Evolutionary conservation across 148 eudicot genomes (phyloP).

Genomic region (Cornus controversa): DNA sequence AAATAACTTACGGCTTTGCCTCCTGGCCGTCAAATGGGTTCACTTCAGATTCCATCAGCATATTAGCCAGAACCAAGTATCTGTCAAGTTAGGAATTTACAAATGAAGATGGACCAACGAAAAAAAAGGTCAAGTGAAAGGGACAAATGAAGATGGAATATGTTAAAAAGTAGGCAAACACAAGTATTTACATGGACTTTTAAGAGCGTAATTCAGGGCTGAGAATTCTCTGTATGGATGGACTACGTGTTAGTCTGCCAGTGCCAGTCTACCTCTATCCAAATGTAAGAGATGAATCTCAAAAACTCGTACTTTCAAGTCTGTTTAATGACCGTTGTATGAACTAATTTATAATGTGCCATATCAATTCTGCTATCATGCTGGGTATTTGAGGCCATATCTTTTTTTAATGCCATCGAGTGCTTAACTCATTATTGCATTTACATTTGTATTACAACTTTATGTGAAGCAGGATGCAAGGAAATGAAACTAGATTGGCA

Average conservation of each 20-base stretch:
- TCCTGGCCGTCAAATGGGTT: constrained; percentile 99
- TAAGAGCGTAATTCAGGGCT: background rate
- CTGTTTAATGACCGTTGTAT: too few relatives aligned
- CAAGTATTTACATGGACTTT: background rate
- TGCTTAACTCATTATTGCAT: too few relatives aligned
- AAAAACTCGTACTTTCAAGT: background rate
- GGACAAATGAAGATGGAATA: background rate
- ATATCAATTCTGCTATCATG: too few relatives aligned
- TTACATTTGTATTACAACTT: too few relatives aligned
- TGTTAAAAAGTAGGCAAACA: background rate
- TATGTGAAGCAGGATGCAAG: too few relatives aligned
- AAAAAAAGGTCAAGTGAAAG: background rate
- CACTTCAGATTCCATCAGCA: constrained; percentile 95
- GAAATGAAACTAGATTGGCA: too few relatives aligned
- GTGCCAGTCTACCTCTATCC: background rate
- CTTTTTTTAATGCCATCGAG: too few relatives aligned
- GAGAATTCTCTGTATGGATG: background rate
- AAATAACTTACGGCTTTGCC: constrained; percentile 85
- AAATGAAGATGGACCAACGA: too few relatives aligned
- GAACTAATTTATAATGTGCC: too few relatives aligned
- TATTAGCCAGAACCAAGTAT: constrained; percentile 94
- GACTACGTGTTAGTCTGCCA: background rate
- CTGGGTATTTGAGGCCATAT: too few relatives aligned
- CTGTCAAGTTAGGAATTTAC: constrained; percentile 26
- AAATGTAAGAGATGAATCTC: background rate